A percentile compares a stretch with the other conserved stretches of the same genome.
Conservation (phyloP, 2,329 filamentous ascomycete species). For the Trichophyton equinum region DNA sequence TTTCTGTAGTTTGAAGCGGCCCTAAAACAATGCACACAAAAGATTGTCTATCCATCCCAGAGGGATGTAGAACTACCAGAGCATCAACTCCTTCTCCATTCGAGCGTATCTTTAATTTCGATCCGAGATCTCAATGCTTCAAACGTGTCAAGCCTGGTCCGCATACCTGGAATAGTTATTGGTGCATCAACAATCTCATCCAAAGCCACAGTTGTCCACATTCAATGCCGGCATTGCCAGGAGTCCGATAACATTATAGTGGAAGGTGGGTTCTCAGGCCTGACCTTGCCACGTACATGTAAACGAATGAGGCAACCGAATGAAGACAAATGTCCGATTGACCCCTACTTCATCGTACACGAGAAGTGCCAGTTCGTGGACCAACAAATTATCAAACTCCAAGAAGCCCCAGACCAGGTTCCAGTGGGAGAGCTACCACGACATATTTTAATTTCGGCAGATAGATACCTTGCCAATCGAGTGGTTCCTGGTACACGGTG, state of each 20-base stretch:
- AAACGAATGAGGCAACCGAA: conserved; percentile 46
- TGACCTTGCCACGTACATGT: conserved; percentile 73
- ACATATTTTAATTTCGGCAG: conserved; percentile 92
- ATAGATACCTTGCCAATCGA: conserved; percentile 86
- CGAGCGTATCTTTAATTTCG: conserved; percentile 75
- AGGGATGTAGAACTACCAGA: conserved; percentile 61
- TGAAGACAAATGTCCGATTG: conserved; percentile 69
- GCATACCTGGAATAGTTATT: conserved; percentile 94
- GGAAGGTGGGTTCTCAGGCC: conserved; percentile 72
- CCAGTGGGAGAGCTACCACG: conserved; percentile 90
- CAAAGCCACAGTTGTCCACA: conserved; percentile 74
- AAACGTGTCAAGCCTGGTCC: conserved; percentile 85
- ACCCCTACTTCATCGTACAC: conserved; percentile 91
- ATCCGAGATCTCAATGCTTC: conserved; percentile 89
- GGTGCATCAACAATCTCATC: conserved; percentile 93
- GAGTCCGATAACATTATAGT: conserved; percentile 59
- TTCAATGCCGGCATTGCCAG: conserved; percentile 80
- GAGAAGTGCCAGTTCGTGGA: conserved; percentile 92
- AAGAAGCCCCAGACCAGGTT: conserved; percentile 94
- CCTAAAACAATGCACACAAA: conserved; percentile 78
- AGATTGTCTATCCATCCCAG: conserved; percentile 76
- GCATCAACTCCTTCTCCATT: conserved; percentile 91
- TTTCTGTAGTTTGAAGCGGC: conserved; percentile 68
- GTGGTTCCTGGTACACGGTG: conserved; percentile 92
- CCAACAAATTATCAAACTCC: conserved; percentile 94